Base-by-base conservation (phyloP, 169 alveolate genomes). In the Cryptosporidium xiaoi region DNA sequence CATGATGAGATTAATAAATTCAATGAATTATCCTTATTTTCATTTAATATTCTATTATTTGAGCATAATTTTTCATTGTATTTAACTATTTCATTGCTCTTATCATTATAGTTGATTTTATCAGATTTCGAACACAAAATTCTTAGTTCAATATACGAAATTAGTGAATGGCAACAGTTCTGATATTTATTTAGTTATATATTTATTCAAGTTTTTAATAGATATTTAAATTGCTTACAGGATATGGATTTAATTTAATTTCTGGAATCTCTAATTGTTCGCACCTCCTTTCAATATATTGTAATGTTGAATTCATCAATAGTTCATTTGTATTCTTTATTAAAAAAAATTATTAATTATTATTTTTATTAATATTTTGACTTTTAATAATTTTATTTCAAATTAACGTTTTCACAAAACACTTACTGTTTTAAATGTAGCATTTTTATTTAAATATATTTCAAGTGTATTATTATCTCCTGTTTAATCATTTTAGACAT, bases 81-180 rank as follows among this genome's bases (percentile, higher is more conserved):
- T 16, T 27, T n/a, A 0, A 10, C 2, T 6, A 56, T 51, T 51
- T 48, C 31, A 5, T 69, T 51, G 8, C 48, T 51, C 51, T 33
- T 13, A 1, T 56, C 31, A 7, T 51, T 64, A 31, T 31, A 64
- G 2, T 48, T 48, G 13, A 69, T n/a, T 1, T 44, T 51, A 10
- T 69, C 55, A 1, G 83, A 24, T 6, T 55, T 69, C 15, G 83
- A 69, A 27, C 83, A 69, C 1, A 69, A 16, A 51, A 53, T 69
- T 51, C 58, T 66, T 46, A 69, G 55, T 12, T 69, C 83, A 15
- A 69, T 24, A 56, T 34, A 44, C 20, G 33, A 33, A 34, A 69
- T 66, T n/a, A 69, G 51, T 33, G 83, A 69, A 29, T 69, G 83
- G 13, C 83, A 69, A n/a, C 83, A 69, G 40, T 24, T 69, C 83